Percentiles rank a stretch among this genome's conserved stretches.
phyloP scores from a whole-genome alignment of 2,329 filamentous ascomycete species.

The Colletotrichum gigasporum region DNA sequence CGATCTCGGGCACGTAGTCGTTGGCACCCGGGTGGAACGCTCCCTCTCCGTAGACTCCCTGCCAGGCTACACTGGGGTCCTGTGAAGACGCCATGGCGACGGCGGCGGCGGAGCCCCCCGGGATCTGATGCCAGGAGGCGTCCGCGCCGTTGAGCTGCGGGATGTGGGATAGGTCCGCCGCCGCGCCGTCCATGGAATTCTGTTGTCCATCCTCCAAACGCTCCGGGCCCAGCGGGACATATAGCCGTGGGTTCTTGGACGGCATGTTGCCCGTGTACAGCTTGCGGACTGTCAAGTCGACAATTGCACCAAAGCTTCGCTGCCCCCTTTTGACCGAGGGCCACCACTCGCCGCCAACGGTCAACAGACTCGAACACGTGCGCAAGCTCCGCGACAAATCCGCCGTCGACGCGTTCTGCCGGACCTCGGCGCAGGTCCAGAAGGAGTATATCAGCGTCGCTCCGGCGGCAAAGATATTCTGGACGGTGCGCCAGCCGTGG shows the following conservation, averaged over 20 bases:
- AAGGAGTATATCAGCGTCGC: constrained; percentile 49
- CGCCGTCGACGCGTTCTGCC: constrained; percentile 34
- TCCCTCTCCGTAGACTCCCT: constrained; percentile 4
- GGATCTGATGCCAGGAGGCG: constrained; percentile 11
- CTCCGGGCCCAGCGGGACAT: neutral
- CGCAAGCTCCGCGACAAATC: constrained; percentile 36
- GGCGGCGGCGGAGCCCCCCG: neutral
- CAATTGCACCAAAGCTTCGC: constrained; percentile 40
- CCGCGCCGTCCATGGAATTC: neutral
- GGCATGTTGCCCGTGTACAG: constrained; percentile 26
- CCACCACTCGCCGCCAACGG: constrained; percentile 52
- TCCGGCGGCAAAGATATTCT: constrained; percentile 48
- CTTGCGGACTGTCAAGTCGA: constrained; percentile 38
- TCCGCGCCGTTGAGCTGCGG: constrained; percentile 1
- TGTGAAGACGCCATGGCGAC: neutral
- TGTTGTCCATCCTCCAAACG: constrained; percentile 1
- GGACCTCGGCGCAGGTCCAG: constrained; percentile 42
- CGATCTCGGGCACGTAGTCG: constrained; percentile 25
- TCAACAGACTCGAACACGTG: constrained; percentile 46
- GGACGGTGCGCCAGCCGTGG: constrained; percentile 47
- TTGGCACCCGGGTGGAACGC: neutral
- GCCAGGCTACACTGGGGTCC: constrained; percentile 6
- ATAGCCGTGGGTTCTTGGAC: constrained; percentile 19
- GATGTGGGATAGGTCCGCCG: neutral
- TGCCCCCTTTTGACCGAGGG: constrained; percentile 44